Percentiles rank a stretch among this genome's conserved stretches.
phyloP scores from a whole-genome alignment of 2,329 filamentous ascomycete species.

The Aaosphaeria pasadenensis region DNA sequence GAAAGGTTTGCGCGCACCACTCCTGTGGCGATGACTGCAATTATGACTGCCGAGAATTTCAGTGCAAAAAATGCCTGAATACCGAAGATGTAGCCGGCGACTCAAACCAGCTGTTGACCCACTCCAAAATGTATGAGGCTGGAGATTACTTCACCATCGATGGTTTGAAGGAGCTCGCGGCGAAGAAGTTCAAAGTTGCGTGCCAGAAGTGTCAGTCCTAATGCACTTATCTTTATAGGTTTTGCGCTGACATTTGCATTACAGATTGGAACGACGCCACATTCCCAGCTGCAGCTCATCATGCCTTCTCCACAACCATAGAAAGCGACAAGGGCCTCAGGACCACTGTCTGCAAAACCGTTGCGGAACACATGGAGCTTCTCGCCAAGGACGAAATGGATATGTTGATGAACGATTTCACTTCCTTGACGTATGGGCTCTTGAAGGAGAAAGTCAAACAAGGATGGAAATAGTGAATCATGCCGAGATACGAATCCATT shows the following conservation, averaged over 20 bases:
- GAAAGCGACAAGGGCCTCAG: constrained; percentile 25
- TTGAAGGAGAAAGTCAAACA: constrained; percentile 1
- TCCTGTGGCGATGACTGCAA: background rate
- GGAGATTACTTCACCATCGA: constrained; percentile 11
- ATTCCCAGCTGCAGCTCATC: constrained; percentile 19
- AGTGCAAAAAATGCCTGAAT: constrained; percentile 1
- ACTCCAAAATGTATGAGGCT: constrained; percentile 13
- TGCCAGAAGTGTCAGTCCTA: background rate
- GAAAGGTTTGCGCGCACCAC: constrained; percentile 3
- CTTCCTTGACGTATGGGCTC: constrained; percentile 1
- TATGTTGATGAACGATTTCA: constrained; percentile 2
- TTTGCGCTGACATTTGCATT: background rate
- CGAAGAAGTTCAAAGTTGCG: constrained; percentile 4
- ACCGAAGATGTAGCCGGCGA: background rate
- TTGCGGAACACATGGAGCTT: constrained; percentile 13
- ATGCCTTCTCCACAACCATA: constrained; percentile 19
- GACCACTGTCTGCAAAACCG: constrained; percentile 17
- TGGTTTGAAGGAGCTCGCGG: constrained; percentile 4
- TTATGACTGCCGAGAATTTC: background rate
- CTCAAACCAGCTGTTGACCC: constrained; percentile 1
- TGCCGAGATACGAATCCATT: no score
- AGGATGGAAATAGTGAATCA: background rate
- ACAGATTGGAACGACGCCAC: constrained; percentile 14
- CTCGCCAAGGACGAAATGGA: constrained; percentile 1
- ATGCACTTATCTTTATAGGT: no score